Conservation (phyloP, 2,329 filamentous ascomycete species). For the Talaromyces marneffei region DNA sequence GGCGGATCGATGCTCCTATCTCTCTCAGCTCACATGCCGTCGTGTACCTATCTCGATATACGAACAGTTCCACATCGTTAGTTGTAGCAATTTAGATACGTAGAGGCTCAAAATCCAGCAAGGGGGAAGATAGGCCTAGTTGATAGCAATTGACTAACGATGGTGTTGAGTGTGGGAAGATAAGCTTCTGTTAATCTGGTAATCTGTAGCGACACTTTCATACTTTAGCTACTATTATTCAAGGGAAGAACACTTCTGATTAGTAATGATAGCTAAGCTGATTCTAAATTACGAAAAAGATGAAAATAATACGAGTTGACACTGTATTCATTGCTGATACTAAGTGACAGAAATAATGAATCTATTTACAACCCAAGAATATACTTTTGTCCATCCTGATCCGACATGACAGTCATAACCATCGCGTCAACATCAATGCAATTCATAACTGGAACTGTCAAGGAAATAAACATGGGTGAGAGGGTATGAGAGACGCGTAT, state of each 20-base stretch:
- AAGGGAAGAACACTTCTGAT: not conserved
- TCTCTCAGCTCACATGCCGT: not conserved
- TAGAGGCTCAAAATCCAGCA: not conserved
- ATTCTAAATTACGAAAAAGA: not conserved
- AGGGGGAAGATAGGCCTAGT: not conserved
- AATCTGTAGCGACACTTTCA: not conserved
- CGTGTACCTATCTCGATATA: not conserved
- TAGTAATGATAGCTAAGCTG: not conserved
- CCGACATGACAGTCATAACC: not conserved
- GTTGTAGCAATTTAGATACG: not conserved
- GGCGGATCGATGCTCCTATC: not conserved
- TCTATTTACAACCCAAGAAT: conserved; percentile 15
- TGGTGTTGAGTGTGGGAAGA: not conserved
- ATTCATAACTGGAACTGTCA: not conserved
- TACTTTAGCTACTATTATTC: not conserved
- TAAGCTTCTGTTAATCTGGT: not conserved
- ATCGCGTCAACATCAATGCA: not conserved
- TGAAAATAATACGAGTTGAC: not conserved
- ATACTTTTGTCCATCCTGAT: conserved; percentile 2
- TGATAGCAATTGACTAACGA: not conserved
- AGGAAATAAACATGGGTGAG: not conserved
- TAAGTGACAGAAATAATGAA: conserved; percentile 1
- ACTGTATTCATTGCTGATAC: conserved; percentile 14
- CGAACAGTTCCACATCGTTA: not conserved
- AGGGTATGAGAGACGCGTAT: not conserved